Percentiles rank a stretch among this genome's conserved stretches.
phyloP scores from a whole-genome alignment of 2,329 filamentous ascomycete genomes.

The Neofusicoccum cordaticola region DNA sequence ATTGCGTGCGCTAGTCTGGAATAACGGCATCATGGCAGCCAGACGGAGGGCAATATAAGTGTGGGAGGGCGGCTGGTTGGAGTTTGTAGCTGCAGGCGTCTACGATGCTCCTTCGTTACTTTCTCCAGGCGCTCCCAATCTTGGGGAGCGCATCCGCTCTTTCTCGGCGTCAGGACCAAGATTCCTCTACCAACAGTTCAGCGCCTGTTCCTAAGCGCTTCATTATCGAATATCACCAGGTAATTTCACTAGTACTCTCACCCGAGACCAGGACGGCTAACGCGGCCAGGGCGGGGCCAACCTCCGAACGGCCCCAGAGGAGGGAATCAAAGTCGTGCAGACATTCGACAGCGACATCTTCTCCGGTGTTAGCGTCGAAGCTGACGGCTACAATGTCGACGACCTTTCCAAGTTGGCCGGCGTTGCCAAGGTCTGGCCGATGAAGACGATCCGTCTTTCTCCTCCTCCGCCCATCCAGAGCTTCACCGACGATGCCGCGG shows the following conservation, averaged over 20 bases:
- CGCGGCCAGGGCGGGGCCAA: not conserved
- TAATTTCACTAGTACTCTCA: not conserved
- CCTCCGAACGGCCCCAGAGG: not conserved
- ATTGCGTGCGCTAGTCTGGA: not conserved
- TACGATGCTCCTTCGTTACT: not conserved
- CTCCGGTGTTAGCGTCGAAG: not conserved
- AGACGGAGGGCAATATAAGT: not conserved
- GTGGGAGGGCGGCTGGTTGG: not conserved
- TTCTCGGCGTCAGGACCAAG: not conserved
- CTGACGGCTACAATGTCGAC: not conserved
- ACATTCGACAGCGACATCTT: constrained; percentile 6
- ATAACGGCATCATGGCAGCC: not conserved
- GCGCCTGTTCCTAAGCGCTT: not conserved
- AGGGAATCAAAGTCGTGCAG: not conserved
- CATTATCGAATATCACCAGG: not conserved
- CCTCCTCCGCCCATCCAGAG: not conserved
- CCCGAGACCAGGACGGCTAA: too few species aligned
- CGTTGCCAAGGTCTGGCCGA: not conserved
- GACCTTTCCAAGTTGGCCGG: not conserved
- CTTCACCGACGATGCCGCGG: not conserved
- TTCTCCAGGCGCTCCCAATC: not conserved
- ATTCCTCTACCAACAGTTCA: not conserved
- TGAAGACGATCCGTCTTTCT: not conserved
- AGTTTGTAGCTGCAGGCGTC: not conserved
- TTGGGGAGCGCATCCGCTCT: not conserved